Conservation (phyloP, 73 alveolate species). For the Tetrahymena thermophila region DNA sequence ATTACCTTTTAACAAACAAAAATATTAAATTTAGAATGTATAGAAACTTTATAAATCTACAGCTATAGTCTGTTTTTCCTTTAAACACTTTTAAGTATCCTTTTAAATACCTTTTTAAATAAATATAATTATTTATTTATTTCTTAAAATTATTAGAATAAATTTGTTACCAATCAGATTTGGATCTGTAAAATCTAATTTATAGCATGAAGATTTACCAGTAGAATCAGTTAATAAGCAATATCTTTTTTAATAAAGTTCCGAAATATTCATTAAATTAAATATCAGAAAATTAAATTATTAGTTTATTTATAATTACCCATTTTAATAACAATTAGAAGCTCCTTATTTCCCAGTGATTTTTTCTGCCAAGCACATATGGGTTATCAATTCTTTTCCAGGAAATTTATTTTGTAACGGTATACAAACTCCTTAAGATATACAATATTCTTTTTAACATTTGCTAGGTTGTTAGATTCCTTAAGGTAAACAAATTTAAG, state of each 20-base stretch:
- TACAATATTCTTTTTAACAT: neutral
- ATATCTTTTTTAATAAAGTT: neutral
- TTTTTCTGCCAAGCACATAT: neutral
- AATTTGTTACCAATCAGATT: neutral
- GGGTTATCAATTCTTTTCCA: neutral
- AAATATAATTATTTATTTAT: neutral
- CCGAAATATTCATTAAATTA: neutral
- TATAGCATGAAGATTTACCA: neutral
- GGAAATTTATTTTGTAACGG: neutral
- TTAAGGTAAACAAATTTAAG: neutral
- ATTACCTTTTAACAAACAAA: neutral
- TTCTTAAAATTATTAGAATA: too few species aligned
- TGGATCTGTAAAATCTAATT: neutral
- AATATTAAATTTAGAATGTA: neutral
- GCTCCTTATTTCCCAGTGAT: neutral
- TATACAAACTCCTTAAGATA: neutral
- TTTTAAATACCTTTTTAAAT: neutral
- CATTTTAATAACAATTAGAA: neutral
- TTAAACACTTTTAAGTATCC: neutral
- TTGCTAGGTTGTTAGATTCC: neutral
- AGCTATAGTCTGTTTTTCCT: neutral
- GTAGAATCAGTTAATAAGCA: neutral
- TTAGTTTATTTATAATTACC: neutral
- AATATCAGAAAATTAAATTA: neutral
- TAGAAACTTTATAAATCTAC: neutral